Evolutionary conservation across 768 basidiomycete species (phyloP), one percentile per base, ranked within the genome.

Genomic region (Mycena chlorophos): DNA sequence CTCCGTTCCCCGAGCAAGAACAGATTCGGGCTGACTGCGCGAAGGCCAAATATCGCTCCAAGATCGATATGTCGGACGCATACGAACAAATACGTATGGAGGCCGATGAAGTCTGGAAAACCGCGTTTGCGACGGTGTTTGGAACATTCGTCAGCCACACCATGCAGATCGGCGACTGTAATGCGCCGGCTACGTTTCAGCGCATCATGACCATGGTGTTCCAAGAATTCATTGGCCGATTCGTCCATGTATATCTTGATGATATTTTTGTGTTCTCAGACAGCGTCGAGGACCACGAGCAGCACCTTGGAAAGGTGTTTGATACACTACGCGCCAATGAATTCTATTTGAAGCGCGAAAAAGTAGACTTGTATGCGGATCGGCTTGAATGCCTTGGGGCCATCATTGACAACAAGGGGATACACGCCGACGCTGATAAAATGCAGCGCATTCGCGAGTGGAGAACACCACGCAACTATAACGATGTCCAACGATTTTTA

Each of bases 171-270:
- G 79, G 78, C 0, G 73, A 81, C 52, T 77, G 73, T 37, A 83
- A 83, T 56, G 74, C 74, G 0, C 77, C 75, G 0, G 65, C 75
- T 0, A 82, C 78, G 0, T 82, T 78, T 51, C 80, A 82, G 52
- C 29, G 68, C 0, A 55, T 81, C 0, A 78, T 80, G 72, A 77
- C 66, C 0, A 26, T 54, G 2, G 68, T 79, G n/a, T 77, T 82
- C 43, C 55, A 66, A 1, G 68, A 75, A 1, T 47, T 62, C 17
- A 71, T 81, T 3, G 74, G 76, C 0, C 22, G 38, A 8, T 78
- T 74, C 52, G 28, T 79, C 6, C 71, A 79, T 42, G 68, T 75
- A 2, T 80, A 79, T 52, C 58, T 80, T 0, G 77, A 81, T 53
- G 74, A 80, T 57, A 70, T 80, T 3, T 73, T 79, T 40, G 63